Percentiles rank a stretch among this genome's conserved stretches.
Conservation (phyloP, 148 eudicot genomes). For the Vaccinium myrtillus region DNA sequence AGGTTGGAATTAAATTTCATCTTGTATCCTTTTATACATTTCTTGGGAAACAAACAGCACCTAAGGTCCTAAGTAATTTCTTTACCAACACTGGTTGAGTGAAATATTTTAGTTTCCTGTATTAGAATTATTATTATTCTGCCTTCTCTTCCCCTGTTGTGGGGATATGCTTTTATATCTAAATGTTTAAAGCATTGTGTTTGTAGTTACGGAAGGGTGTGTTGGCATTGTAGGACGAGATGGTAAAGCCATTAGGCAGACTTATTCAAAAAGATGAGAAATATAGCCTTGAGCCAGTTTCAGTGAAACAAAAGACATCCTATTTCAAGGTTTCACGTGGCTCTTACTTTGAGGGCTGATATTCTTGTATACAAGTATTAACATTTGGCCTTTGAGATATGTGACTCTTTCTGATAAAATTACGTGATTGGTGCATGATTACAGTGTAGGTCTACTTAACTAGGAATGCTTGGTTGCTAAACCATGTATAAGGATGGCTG, state of each 20-base stretch:
- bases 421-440: not conserved
- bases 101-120: not conserved
- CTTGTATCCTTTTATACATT: not conserved
- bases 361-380: not conserved
- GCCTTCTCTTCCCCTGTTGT: not conserved
- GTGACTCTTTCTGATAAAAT: slow-evolving; percentile 2
- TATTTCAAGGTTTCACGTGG: not conserved
- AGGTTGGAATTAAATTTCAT: not conserved
- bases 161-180: not conserved
- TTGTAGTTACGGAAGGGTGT: not conserved
- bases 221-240: not conserved
- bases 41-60: not conserved
- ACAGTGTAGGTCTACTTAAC: slow-evolving; percentile 8
- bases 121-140: not conserved
- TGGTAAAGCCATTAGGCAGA: not conserved
- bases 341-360: not conserved
- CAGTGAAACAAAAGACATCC: not conserved
- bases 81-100: not conserved
- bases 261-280: not conserved
- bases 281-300: not conserved
- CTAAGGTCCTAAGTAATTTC: not conserved
- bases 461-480: slow-evolving; percentile 14
- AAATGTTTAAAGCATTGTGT: not conserved
- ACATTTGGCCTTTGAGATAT: not conserved
- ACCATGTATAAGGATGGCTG: slow-evolving; percentile 3